A percentile compares a stretch with the other conserved stretches of the same genome.
phyloP scores from a whole-genome alignment of 305 asterid genomes.

The Fraxinus paxiana region DNA sequence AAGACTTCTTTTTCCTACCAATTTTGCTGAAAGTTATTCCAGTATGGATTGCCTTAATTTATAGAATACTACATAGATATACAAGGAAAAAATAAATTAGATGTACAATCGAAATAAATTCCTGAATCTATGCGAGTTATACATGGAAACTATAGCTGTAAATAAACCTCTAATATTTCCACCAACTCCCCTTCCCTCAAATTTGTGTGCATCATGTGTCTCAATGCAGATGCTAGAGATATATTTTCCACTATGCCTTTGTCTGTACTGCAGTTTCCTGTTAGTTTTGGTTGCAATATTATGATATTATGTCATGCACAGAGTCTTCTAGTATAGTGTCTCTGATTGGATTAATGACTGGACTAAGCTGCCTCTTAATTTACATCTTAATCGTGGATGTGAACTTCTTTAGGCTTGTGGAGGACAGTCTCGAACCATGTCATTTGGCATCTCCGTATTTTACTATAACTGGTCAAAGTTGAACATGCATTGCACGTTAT shows the following conservation, averaged over 20 bases:
- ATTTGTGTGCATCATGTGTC: neutral
- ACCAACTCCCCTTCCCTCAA: neutral
- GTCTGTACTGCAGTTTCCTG: neutral
- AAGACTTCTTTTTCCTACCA: slow-evolving; percentile 34
- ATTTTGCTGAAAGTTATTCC: neutral
- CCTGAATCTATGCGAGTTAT: neutral
- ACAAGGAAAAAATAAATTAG: neutral
- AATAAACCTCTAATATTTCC: neutral
- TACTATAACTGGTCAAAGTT: neutral
- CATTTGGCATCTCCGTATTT: neutral
- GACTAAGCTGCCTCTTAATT: neutral
- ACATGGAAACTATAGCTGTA: neutral
- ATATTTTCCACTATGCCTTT: neutral
- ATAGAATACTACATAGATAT: neutral
- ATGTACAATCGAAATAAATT: neutral
- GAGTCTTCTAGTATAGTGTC: neutral
- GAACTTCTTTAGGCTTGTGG: neutral
- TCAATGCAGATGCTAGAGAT: slow-evolving; percentile 2
- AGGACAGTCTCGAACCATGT: neutral
- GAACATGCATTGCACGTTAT: neutral
- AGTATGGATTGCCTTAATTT: neutral
- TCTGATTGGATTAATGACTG: neutral
- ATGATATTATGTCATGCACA: neutral
- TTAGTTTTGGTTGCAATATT: neutral
- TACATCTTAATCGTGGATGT: neutral